phyloP scores from a whole-genome alignment of 2,329 filamentous ascomycete genomes.

The Drechslerella coelobrocha region DNA sequence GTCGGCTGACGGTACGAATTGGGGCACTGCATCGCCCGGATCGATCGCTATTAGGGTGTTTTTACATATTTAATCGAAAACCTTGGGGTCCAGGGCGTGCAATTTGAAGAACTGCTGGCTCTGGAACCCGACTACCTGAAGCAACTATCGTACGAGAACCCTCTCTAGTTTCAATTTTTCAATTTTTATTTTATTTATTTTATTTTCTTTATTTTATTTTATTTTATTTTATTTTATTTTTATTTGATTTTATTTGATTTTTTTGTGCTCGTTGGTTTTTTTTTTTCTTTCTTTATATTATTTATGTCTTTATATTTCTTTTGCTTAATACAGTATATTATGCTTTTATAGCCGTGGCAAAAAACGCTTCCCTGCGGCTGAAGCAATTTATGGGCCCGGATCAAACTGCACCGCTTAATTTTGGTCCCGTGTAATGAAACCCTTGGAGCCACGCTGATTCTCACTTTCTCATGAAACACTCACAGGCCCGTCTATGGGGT shows the following conservation, averaged over 20 bases:
- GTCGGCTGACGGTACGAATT: constrained; percentile 28
- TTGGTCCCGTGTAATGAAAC: constrained; percentile 11
- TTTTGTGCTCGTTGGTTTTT: no score
- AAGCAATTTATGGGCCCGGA: constrained; percentile 5
- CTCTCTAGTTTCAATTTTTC: constrained; percentile 49
- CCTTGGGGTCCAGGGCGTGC: constrained; percentile 88
- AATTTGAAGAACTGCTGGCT: constrained; percentile 94
- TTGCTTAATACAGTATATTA: neutral
- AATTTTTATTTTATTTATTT: no score
- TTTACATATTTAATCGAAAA: constrained; percentile 95
- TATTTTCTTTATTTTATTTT: no score
- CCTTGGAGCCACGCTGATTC: constrained; percentile 39
- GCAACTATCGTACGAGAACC: constrained; percentile 63
- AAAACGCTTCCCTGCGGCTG: neutral
- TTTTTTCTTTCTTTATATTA: no score
- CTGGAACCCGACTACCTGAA: constrained; percentile 78
- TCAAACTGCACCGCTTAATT: neutral
- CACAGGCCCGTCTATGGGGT: constrained; percentile 83
- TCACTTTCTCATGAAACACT: constrained; percentile 37
- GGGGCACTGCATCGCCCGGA: constrained; percentile 12
- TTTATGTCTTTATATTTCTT: no score
- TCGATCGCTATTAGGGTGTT: constrained; percentile 71
- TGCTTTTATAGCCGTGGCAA: neutral
- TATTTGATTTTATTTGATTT: no score
- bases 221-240: no score